Evolutionary conservation across 139 green algal species (phyloP).

Genomic region (Tetradesmus lagerheimii): DNA sequence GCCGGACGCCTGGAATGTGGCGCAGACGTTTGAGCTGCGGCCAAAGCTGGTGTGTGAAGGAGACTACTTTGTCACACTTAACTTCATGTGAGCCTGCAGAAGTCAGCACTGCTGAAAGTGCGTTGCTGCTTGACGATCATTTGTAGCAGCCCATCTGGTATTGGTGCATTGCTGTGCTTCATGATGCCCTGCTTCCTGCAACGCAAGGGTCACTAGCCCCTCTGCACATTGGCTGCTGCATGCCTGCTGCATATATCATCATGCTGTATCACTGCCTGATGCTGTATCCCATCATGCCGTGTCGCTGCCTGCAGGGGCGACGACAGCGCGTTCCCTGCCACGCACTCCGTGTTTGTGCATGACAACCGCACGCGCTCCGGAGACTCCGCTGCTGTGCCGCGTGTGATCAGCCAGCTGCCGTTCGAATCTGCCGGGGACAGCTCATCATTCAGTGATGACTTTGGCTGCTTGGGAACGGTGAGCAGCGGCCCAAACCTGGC

Average conservation of each 20-base stretch:
- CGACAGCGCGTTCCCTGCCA: slow-evolving; percentile 11
- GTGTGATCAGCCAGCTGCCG: slow-evolving; percentile 51
- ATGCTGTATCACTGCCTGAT: too few species aligned
- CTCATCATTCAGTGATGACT: slow-evolving; percentile 49
- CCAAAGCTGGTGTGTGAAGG: slow-evolving; percentile 42
- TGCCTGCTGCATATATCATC: too few species aligned
- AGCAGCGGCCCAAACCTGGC: background rate
- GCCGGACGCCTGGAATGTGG: slow-evolving; percentile 7
- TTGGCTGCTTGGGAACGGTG: slow-evolving; percentile 45
- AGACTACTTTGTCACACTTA: slow-evolving; percentile 53
- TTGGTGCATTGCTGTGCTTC: too few species aligned
- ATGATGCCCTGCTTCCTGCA: too few species aligned
- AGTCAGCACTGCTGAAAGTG: too few species aligned
- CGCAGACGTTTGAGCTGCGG: slow-evolving; percentile 38
- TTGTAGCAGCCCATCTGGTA: too few species aligned
- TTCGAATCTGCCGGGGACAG: slow-evolving; percentile 55
- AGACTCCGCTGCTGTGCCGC: slow-evolving; percentile 43
- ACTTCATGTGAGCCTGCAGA: slow-evolving; percentile 52
- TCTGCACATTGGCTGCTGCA: too few species aligned
- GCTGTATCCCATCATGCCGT: too few species aligned
- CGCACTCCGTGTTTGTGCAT: slow-evolving; percentile 35
- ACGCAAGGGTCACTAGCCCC: too few species aligned
- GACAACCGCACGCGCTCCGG: slow-evolving; percentile 49
- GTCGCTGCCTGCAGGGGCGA: slow-evolving; percentile 30
- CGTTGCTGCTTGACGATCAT: too few species aligned